A percentile compares a stretch with the other conserved stretches of the same genome.
phyloP scores from a whole-genome alignment of 805 yeast genomes.

The Ogataea ramenticola region DNA sequence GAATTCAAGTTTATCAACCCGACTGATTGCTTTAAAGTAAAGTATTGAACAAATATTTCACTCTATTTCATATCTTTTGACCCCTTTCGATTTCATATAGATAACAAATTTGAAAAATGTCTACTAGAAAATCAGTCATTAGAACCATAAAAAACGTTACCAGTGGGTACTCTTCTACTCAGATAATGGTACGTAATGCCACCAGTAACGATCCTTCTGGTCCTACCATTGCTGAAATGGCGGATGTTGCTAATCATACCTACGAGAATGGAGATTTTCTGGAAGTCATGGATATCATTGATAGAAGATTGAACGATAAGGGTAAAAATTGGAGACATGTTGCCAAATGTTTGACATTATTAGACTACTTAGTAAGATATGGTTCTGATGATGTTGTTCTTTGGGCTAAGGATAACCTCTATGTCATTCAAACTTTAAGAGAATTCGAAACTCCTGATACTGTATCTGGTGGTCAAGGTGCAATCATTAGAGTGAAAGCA shows the following conservation, averaged over 20 bases:
- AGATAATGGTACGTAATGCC: conserved; percentile 84
- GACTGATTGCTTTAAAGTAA: too few species aligned
- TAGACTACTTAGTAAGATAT: conserved; percentile 76
- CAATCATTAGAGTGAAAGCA: conserved; percentile 81
- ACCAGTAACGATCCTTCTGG: conserved; percentile 84
- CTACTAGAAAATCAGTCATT: conserved; percentile 46
- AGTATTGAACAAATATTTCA: background rate
- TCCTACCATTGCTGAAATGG: conserved; percentile 77
- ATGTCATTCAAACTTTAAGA: conserved; percentile 80
- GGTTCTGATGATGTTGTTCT: conserved; percentile 87
- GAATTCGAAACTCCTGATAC: conserved; percentile 85
- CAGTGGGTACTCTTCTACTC: conserved; percentile 82
- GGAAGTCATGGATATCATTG: conserved; percentile 91
- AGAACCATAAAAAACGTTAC: conserved; percentile 85
- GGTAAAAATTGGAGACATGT: conserved; percentile 98
- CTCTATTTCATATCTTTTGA: background rate
- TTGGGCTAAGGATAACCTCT: conserved; percentile 88
- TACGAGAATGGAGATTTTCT: conserved; percentile 66
- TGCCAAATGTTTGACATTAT: conserved; percentile 81
- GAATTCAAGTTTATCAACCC: too few species aligned
- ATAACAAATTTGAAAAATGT: background rate
- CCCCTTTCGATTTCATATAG: background rate
- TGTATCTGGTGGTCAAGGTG: conserved; percentile 77
- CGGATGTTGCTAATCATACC: conserved; percentile 71
- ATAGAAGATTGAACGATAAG: conserved; percentile 86